Evolutionary conservation across 2,329 filamentous ascomycete genomes (phyloP).

Genomic region (Claviceps sorghi): DNA sequence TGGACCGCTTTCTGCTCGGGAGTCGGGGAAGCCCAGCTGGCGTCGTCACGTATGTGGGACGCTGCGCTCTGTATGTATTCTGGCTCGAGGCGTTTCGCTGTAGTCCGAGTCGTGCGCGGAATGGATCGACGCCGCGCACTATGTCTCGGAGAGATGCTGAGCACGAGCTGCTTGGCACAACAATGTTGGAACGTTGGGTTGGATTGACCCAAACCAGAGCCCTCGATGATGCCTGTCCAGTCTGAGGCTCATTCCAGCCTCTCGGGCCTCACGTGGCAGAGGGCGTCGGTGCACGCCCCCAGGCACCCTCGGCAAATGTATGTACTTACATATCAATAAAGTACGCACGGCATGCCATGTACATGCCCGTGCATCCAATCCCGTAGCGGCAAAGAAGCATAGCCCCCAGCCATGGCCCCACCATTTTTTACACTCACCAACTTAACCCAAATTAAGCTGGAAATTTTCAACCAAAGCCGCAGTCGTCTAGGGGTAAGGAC

Average conservation of each 20-base stretch:
- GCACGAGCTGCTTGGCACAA: neutral
- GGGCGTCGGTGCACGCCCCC: neutral
- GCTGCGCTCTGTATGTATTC: too few species aligned
- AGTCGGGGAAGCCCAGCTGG: too few species aligned
- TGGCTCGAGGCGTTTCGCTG: neutral
- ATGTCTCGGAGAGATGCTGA: neutral
- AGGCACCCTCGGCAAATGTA: too few species aligned
- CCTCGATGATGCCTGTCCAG: too few species aligned
- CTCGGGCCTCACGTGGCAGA: neutral
- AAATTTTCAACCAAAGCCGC: conserved; percentile 4
- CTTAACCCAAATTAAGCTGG: neutral
- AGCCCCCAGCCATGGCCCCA: too few species aligned
- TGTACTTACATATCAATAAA: too few species aligned
- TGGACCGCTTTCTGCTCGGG: too few species aligned
- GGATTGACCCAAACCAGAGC: too few species aligned
- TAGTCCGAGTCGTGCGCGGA: neutral
- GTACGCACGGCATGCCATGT: too few species aligned
- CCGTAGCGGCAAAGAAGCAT: too few species aligned
- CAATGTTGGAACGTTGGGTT: too few species aligned
- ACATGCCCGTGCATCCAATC: neutral
- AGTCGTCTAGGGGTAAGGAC: conserved; percentile 17
- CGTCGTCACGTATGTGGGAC: neutral
- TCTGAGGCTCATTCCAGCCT: neutral
- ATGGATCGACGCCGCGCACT: neutral
- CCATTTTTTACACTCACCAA: neutral